These are phyloP conservation scores for Dactylonectria macrodidyma DNA, from an alignment of 2,329 filamentous ascomycete species.

Conservation along the genomic window DNA sequence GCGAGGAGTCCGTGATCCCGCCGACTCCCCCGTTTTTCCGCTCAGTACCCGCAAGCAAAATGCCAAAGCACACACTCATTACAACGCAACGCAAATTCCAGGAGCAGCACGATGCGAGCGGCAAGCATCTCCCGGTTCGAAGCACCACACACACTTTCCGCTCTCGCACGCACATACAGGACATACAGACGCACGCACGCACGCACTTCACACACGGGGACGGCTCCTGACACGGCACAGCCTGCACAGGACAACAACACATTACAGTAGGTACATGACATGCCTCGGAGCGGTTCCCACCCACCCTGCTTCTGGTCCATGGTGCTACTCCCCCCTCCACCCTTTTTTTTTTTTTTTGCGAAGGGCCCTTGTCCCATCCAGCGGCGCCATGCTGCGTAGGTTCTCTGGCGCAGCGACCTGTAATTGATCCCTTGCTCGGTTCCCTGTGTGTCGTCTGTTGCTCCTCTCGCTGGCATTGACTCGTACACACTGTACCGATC, in stretches of 20 bases:
- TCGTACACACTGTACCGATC: constrained; percentile 30
- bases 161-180: neutral
- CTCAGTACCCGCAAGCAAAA: neutral
- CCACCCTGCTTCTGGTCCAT: constrained; percentile 18
- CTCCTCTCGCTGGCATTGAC: neutral
- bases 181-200: neutral
- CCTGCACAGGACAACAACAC: constrained; percentile 8
- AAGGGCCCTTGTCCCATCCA: constrained; percentile 36
- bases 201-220: neutral
- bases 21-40: constrained; percentile 6
- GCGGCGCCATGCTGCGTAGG: constrained; percentile 45
- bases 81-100: too few species aligned
- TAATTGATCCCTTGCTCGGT: constrained; percentile 35
- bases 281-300: constrained; percentile 12
- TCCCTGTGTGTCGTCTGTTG: neutral
- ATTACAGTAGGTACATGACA: neutral
- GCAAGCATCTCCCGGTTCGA: neutral
- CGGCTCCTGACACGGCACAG: constrained; percentile 3
- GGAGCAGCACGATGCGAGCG: neutral
- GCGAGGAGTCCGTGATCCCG: constrained; percentile 25
- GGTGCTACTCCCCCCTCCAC: constrained; percentile 14
- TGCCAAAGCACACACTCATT: too few species aligned
- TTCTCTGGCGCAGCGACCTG: constrained; percentile 36
- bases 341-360: neutral
- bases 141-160: neutral